Evolutionary conservation across 78 protist genomes (phyloP).

Genomic region (Dictyostelium discoideum): dicty_2.7 NC_007088.5:5833501-5834000

Average conservation of each 20-base stretch:
- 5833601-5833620: no score
- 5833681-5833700: neutral
- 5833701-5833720: neutral
- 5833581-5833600: no score
- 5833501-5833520: neutral
- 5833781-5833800: neutral
- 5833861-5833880: neutral
- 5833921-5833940: neutral
- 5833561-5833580: neutral
- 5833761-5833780: neutral
- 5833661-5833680: neutral
- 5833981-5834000: neutral
- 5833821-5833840: neutral
- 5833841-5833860: neutral
- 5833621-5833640: no score
- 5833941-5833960: neutral
- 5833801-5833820: neutral
- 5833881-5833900: neutral
- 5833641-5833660: neutral
- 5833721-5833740: neutral
- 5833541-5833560: no score
- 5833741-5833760: neutral
- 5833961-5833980: conserved; percentile 2
- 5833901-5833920: neutral
- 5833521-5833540: neutral